Evolutionary conservation across 1,284 basidiomycete species (phyloP), one percentile per base, ranked within the genome.

Genomic region (Melampsora americana): DNA sequence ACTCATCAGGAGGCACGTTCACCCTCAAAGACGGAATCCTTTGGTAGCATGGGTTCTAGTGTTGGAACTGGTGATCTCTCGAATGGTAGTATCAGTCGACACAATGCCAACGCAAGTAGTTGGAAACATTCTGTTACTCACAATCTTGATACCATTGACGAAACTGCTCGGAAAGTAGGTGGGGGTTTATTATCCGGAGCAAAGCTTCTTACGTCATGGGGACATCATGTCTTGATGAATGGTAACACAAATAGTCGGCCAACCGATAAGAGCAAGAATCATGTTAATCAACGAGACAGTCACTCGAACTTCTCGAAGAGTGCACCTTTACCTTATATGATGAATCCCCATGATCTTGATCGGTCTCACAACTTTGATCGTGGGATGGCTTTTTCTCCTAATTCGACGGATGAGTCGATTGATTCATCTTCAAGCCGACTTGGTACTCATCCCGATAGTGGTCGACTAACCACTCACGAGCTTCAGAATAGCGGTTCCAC

Each of bases 61-160:
- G 50, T 23, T 4, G 50, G 50, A 23, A 53, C 60, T 23, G 11
- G 20, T 16, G 61, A 72, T 5, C 14, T 44, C 53, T 42, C 28
- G 7, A 64, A 20, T 14, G 44, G 50, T 50, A 61, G 44, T 42
- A 62, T 42, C 20, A 30, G 46, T 44, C n/a, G 18, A n/a, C 20
- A 66, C 32, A 20, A 66, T 42, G 20, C 16, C 16, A 66, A 44
- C n/a, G 18, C 6, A 20, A 42, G 32, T 11, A 75, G 65, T 30
- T 75, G 73, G 73, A 68, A 53, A 26, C 23, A 68, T 32, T 68
- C 73, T 9, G 44, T 75, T 12, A 56, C 56, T 20, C 66, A 64
- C 5, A 75, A 68, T 44, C 48, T 75, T 16, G 73, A 75, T 53
- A 26, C 73, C 0, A 75, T 75, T 26, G 73, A 75, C 46, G 73